A percentile compares a stretch with the other conserved stretches of the same genome.
Evolutionary conservation across 441 rosid genomes (phyloP).

Genomic region (Populus hybrid): DNA sequence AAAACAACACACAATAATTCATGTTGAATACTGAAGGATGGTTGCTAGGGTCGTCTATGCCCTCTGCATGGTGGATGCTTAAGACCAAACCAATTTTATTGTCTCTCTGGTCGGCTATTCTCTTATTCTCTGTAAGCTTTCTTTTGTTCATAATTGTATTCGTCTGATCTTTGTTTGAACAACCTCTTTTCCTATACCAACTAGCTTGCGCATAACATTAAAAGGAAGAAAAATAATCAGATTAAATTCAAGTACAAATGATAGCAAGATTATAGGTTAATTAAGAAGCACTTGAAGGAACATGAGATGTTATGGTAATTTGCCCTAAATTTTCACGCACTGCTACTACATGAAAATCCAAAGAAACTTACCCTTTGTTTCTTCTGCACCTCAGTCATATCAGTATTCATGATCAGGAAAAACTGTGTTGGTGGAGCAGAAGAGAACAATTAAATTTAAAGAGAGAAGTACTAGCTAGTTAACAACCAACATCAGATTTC

Average conservation of each 20-base stretch:
- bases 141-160: not conserved
- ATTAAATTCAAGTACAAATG: not conserved
- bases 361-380: not conserved
- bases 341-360: not conserved
- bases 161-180: not conserved
- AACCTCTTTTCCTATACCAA: too few relatives aligned
- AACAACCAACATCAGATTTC: not conserved
- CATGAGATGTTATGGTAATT: not conserved
- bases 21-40: not conserved
- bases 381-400: not conserved
- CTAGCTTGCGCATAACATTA: too few relatives aligned
- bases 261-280: not conserved
- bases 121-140: not conserved
- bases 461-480: not conserved
- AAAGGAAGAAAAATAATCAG: not conserved
- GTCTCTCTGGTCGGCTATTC: not conserved
- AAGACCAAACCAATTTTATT: not conserved
- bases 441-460: not conserved
- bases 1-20: not conserved
- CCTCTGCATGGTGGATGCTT: constrained; percentile 12
- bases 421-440: not conserved
- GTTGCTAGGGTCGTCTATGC: not conserved
- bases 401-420: not conserved
- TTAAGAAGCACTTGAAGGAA: too few relatives aligned
- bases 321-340: not conserved